These are phyloP conservation scores for Fusarium heterosporum DNA, from an alignment of 2,329 filamentous ascomycete genomes.

Conservation along the genomic window DNA sequence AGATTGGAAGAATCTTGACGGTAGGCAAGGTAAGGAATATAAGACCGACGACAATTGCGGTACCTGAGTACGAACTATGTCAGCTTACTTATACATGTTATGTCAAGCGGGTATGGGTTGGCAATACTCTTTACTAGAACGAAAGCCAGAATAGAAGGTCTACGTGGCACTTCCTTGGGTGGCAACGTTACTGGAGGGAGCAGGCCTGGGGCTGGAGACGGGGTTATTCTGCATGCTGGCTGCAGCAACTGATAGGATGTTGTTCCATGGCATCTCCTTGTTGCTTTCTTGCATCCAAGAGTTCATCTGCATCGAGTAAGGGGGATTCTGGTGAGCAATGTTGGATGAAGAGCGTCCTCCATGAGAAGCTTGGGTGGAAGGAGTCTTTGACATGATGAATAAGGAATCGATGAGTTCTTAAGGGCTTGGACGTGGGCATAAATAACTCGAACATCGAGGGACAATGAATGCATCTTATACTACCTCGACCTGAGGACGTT, in stretches of 20 bases:
- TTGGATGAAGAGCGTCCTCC: accelerated
- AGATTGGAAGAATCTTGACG: too few relatives aligned
- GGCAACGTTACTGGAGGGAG: not conserved
- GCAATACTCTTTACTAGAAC: not conserved
- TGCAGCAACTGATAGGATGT: not conserved
- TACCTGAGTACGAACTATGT: not conserved
- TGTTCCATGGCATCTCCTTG: conserved; percentile 17
- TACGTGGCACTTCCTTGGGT: conserved; percentile 12
- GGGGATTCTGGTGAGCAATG: not conserved
- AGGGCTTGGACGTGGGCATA: not conserved
- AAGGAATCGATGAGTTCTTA: not conserved
- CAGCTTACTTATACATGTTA: accelerated
- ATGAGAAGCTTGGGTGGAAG: accelerated
- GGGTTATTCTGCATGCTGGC: not conserved
- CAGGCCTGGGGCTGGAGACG: accelerated
- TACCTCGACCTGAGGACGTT: too few relatives aligned
- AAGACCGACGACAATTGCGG: accelerated
- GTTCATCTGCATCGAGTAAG: not conserved
- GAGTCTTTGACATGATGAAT: not conserved
- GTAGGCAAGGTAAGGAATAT: not conserved
- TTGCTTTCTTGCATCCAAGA: conserved; percentile 16
- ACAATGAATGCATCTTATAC: too few relatives aligned
- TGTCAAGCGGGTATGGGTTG: accelerated
- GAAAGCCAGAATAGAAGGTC: accelerated
- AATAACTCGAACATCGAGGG: too few relatives aligned